Conservation (phyloP, 176 grass and related monocot species). For the Hordeum marinum region DNA sequence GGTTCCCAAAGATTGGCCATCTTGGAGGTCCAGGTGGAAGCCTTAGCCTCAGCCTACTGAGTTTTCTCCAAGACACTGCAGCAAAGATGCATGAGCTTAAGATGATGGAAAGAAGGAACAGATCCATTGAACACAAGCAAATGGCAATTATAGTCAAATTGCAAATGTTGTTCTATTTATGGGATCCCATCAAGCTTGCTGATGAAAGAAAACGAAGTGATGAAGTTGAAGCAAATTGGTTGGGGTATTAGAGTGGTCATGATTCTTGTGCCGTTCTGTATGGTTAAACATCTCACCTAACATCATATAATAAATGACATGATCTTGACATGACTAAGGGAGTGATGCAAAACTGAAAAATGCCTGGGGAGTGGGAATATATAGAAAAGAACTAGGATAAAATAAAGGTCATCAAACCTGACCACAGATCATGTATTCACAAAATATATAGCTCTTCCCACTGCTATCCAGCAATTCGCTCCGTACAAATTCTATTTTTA, state of each 20-base stretch:
- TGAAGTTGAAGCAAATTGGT: slow-evolving; percentile 44
- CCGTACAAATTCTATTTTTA: background rate
- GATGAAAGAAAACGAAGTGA: slow-evolving; percentile 20
- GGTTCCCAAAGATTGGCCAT: slow-evolving; percentile 80
- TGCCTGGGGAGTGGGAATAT: background rate
- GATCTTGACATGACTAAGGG: slow-evolving; percentile 65
- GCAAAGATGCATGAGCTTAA: slow-evolving; percentile 45
- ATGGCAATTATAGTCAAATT: slow-evolving; percentile 24
- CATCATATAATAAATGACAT: slow-evolving; percentile 42
- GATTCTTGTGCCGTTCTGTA: slow-evolving; percentile 61
- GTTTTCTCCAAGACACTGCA: slow-evolving; percentile 36
- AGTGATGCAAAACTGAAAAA: slow-evolving; percentile 11
- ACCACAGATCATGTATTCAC: background rate
- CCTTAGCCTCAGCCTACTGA: slow-evolving; percentile 31
- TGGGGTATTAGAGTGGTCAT: slow-evolving; percentile 55
- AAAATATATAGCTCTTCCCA: background rate
- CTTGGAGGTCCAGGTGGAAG: slow-evolving; percentile 77
- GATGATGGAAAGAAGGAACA: slow-evolving; percentile 42
- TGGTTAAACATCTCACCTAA: slow-evolving; percentile 47
- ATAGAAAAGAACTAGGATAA: slow-evolving; percentile 5
- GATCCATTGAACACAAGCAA: slow-evolving; percentile 38
- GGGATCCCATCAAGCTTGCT: slow-evolving; percentile 17
- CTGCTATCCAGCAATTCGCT: slow-evolving; percentile 8
- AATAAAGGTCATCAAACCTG: slow-evolving; percentile 13
- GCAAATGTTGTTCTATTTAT: slow-evolving; percentile 39